A percentile compares a stretch with the other conserved stretches of the same genome.
These are phyloP conservation scores for Caloboletus firmus DNA, from an alignment of 1,284 basidiomycete genomes.

Conservation along the genomic window DNA sequence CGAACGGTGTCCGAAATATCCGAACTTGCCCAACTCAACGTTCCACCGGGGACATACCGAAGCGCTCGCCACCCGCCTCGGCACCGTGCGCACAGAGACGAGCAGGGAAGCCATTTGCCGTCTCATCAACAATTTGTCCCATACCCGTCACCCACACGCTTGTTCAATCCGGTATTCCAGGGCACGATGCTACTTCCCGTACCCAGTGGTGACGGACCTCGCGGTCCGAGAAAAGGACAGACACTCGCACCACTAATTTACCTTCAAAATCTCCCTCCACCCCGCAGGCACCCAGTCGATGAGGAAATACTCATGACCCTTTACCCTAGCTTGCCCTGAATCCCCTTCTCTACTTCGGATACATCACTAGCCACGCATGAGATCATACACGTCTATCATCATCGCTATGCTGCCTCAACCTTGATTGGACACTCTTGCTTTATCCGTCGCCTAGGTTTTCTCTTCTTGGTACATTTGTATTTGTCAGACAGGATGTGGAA, in stretches of 20 bases:
- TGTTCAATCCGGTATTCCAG: conserved; percentile 14
- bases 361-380: conserved; percentile 1
- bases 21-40: conserved; percentile 49
- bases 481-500: conserved; percentile 24
- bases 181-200: background rate
- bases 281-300: conserved; percentile 53
- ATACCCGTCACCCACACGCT: conserved; percentile 34
- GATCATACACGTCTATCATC: conserved; percentile 1
- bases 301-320: conserved; percentile 61
- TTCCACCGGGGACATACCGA: conserved; percentile 60
- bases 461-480: conserved; percentile 32
- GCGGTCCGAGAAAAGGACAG: conserved; percentile 22
- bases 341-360: background rate
- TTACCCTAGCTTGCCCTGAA: conserved; percentile 34
- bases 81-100: conserved; percentile 28
- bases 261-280: conserved; percentile 50
- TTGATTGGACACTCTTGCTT: conserved; percentile 11
- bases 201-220: conserved; percentile 3
- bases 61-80: conserved; percentile 54
- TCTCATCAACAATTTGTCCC: conserved; percentile 32
- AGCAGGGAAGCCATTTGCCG: conserved; percentile 12
- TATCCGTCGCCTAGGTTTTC: conserved; percentile 6
- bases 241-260: conserved; percentile 56
- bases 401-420: conserved; percentile 10
- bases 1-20: conserved; percentile 59